These are phyloP conservation scores for Xylaria arbuscula DNA, from an alignment of 2,329 filamentous ascomycete genomes.

Conservation along the genomic window DNA sequence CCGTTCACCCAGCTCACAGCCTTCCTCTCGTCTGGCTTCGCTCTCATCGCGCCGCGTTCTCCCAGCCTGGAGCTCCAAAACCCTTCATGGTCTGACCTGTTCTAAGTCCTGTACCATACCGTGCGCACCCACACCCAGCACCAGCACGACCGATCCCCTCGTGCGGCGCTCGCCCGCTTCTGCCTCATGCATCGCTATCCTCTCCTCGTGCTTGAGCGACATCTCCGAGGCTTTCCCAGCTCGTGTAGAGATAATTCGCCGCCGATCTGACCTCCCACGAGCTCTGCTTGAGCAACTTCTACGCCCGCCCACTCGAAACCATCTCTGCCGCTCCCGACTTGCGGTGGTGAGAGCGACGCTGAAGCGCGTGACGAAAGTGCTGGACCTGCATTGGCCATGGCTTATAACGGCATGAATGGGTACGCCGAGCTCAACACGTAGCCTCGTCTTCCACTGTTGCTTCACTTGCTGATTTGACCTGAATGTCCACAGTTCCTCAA, in stretches of 20 bases:
- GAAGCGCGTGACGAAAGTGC: constrained; percentile 25
- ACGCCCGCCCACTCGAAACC: not conserved
- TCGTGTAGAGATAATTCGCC: constrained; percentile 21
- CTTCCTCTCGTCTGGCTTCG: not conserved
- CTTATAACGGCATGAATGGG: constrained; percentile 34
- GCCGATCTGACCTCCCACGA: constrained; percentile 22
- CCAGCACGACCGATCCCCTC: constrained; percentile 17
- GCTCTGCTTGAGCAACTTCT: constrained; percentile 23
- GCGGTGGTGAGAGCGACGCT: constrained; percentile 8
- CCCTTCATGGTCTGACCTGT: constrained; percentile 14
- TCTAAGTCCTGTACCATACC: constrained; percentile 16
- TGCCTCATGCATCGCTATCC: constrained; percentile 38
- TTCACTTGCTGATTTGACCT: constrained; percentile 11
- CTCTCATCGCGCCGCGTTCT: constrained; percentile 13
- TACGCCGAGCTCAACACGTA: constrained; percentile 25
- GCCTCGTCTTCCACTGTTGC: not conserved
- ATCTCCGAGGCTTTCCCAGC: constrained; percentile 32
- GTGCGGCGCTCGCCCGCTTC: constrained; percentile 28
- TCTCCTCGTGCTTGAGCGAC: constrained; percentile 31
- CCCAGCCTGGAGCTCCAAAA: not conserved
- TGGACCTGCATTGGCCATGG: constrained; percentile 29
- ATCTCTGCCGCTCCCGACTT: constrained; percentile 10
- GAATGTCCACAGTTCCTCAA: constrained; percentile 25
- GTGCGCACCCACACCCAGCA: not conserved
- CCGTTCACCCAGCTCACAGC: constrained; percentile 12